Base-by-base conservation (phyloP, 306 rosid genomes). In the Dalbergia oliveri region DNA sequence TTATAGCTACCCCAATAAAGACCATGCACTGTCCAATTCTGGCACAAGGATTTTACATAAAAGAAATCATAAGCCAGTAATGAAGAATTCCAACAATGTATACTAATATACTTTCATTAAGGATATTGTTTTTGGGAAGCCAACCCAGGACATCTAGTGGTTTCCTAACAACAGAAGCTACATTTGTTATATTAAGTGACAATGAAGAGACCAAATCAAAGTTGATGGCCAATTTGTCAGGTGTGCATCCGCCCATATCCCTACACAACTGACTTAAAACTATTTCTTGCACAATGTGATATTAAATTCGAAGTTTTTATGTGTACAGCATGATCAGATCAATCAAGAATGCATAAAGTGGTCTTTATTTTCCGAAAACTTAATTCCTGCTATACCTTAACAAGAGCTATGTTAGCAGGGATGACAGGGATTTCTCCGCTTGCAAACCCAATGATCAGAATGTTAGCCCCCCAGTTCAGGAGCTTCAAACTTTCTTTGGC, bases 11-110 rank as follows among this genome's bases (percentile, higher is more conserved):
- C 98, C 97, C 97, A 95, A 73, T 90, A 93, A 73, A 95, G 98
- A 62, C 99, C 99, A 83, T 93, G 99, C 67, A 95, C 91, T 7
- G 99, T 95, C 99, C 99, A 95, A 83, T 95, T 95, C 99, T 95
- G 93, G 35, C 66, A 45, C 16, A 79, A 70, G 44, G n/a, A 44
- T 62, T 82, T 84, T 34, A 59, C 31, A 81, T 16, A 62, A 54
- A 66, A 37, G 39, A 66, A 68, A 79, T 65, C 33, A 68, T 10
- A 68, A 21, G 63, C 69, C 26, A 35, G 47, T 8, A 21, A 51
- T 31, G 19, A 50, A 61, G 66, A n/a, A 8, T 57, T 41, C 9
- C 15, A 51, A 60, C n/a, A 50, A 59, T 26, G 51, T 47, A 53
- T 18, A 45, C 61, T 72, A 72, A 47, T 12, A 47, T 47, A 47